A percentile compares a stretch with the other conserved stretches of the same genome.
phyloP scores from a whole-genome alignment of 2,329 filamentous ascomycete genomes.

The Pezicula rhizophila region DNA sequence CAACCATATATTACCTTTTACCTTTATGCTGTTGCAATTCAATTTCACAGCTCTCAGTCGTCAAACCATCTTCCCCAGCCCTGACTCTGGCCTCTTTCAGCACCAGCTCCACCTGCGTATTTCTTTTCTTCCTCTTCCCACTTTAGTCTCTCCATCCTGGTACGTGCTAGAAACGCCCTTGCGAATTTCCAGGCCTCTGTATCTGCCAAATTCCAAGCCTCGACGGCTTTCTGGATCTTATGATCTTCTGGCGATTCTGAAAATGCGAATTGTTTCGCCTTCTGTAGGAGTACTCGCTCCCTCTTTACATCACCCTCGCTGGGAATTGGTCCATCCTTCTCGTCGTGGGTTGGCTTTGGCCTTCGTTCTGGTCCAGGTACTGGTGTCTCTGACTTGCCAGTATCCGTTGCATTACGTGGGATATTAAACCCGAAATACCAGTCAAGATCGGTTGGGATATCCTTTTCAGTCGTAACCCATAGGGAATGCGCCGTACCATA shows the following conservation, averaged over 20 bases:
- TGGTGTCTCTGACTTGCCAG: constrained; percentile 50
- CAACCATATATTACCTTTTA: background rate
- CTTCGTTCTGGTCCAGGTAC: constrained; percentile 52
- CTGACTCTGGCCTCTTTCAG: constrained; percentile 19
- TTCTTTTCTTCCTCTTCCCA: constrained; percentile 67
- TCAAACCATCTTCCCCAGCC: constrained; percentile 27
- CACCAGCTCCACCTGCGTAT: constrained; percentile 56
- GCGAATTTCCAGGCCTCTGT: constrained; percentile 74
- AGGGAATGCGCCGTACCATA: constrained; percentile 58
- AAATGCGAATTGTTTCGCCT: constrained; percentile 42
- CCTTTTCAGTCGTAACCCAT: constrained; percentile 72
- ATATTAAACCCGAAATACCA: constrained; percentile 88
- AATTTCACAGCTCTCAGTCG: constrained; percentile 7
- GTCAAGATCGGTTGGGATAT: constrained; percentile 60
- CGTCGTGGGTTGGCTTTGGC: constrained; percentile 43
- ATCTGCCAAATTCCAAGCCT: constrained; percentile 65
- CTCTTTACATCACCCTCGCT: constrained; percentile 45
- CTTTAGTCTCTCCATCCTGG: constrained; percentile 53
- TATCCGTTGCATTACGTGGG: constrained; percentile 49
- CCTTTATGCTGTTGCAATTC: background rate
- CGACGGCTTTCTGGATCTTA: constrained; percentile 47
- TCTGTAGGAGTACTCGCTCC: constrained; percentile 51
- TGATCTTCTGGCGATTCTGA: constrained; percentile 39
- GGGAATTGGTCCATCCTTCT: constrained; percentile 42
- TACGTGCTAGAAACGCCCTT: constrained; percentile 58